A percentile compares a stretch with the other conserved stretches of the same genome.
phyloP scores from a whole-genome alignment of 148 eudicot genomes.

The Rhododendron ferrugineum region DNA sequence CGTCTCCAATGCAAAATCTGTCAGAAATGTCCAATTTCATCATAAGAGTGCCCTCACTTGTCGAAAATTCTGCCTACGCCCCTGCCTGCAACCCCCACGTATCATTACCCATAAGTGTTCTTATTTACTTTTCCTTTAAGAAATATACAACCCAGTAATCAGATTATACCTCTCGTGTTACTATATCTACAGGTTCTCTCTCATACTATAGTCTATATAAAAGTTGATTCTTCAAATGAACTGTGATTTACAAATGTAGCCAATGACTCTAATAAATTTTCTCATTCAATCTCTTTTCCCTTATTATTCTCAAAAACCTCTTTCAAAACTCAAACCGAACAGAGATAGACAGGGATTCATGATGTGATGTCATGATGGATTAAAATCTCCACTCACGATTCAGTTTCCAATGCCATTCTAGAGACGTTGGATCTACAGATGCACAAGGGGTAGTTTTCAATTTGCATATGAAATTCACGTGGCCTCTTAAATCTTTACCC shows the following conservation, averaged over 20 bases:
- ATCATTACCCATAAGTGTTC: neutral
- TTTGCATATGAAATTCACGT: neutral
- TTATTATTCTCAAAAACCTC: no score
- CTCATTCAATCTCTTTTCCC: no score
- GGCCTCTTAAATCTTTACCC: neutral
- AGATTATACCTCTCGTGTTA: neutral
- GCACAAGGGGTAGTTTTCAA: neutral
- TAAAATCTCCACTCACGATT: no score
- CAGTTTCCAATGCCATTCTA: neutral
- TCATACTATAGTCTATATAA: no score
- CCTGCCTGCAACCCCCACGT: neutral
- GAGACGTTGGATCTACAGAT: neutral
- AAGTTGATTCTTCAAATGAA: neutral
- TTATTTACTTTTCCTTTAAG: neutral
- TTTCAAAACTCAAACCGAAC: no score
- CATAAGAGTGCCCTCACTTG: no score
- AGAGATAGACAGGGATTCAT: no score
- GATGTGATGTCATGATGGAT: no score
- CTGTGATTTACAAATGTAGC: neutral
- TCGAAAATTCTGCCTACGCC: no score
- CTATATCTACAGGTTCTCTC: neutral
- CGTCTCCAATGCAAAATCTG: no score
- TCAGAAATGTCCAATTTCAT: no score
- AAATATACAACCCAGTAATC: neutral
- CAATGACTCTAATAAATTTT: no score